phyloP scores from a whole-genome alignment of 805 yeast species.

The Yarrowia sp. region DNA sequence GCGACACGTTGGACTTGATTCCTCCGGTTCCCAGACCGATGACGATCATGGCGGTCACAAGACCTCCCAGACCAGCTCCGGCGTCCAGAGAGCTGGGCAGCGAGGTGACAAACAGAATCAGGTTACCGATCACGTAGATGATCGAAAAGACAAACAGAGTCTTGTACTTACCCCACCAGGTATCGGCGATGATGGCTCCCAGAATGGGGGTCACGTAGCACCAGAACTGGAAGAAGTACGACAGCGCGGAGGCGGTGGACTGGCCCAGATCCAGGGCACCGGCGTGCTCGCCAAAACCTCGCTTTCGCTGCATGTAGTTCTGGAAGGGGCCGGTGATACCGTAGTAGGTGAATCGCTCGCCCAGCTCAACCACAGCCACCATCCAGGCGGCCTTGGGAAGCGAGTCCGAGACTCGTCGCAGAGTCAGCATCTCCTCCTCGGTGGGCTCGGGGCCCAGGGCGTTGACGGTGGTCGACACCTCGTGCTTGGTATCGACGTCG shows the following conservation, averaged over 20 bases:
- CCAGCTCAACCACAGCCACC: slow-evolving; percentile 74
- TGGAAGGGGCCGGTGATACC: slow-evolving; percentile 79
- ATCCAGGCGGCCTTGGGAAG: slow-evolving; percentile 66
- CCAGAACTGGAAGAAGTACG: slow-evolving; percentile 80
- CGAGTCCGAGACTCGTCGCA: slow-evolving; percentile 60
- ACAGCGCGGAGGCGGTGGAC: slow-evolving; percentile 71
- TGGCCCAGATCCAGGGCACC: slow-evolving; percentile 68
- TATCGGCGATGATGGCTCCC: slow-evolving; percentile 79
- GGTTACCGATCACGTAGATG: slow-evolving; percentile 66
- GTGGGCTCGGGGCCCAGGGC: slow-evolving; percentile 54
- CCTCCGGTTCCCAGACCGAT: slow-evolving; percentile 84
- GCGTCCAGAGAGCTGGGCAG: slow-evolving; percentile 62
- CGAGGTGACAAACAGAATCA: slow-evolving; percentile 72
- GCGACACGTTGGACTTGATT: slow-evolving; percentile 77
- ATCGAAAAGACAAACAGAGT: slow-evolving; percentile 68
- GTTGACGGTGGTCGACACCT: slow-evolving; percentile 18
- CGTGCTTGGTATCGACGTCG: slow-evolving; percentile 18
- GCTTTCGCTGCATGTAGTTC: slow-evolving; percentile 68
- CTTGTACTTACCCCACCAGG: slow-evolving; percentile 72
- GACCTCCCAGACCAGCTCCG: slow-evolving; percentile 68
- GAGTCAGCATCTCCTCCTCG: slow-evolving; percentile 59
- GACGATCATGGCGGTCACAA: slow-evolving; percentile 60
- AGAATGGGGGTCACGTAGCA: slow-evolving; percentile 79
- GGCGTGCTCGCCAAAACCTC: slow-evolving; percentile 47
- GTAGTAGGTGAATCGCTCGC: slow-evolving; percentile 83